Evolutionary conservation across 2,329 filamentous ascomycete genomes (phyloP), one percentile per base, ranked within the genome.

Genomic region (Thermothelomyces thermophilus): DNA sequence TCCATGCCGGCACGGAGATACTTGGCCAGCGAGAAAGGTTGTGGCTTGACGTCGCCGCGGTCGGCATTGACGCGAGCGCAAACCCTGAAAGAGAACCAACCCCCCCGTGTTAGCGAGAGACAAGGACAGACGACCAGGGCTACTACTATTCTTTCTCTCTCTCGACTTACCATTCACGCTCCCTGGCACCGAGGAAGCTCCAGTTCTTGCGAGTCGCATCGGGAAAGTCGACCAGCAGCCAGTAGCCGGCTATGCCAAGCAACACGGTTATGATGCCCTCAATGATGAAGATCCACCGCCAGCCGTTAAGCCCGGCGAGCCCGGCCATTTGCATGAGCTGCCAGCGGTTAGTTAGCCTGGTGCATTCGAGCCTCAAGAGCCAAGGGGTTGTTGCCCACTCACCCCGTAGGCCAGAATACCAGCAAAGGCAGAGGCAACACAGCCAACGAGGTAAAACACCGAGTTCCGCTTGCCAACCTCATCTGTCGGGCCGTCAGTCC

Each of bases 391-490:
- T 10, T 26, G 16, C 6, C 8, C 6, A 49, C 70, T 70, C 58
- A 83, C 70, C 5, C 84, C 85, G 47, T 80, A 88, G 11, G 85
- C 82, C 1, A 89, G 71, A 41, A 89, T 82, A 48, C 84, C 83
- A 0, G 81, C 72, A 57, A 84, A 83, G 1, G 80, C 84, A 0
- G 80, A 76, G 0, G 84, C 81, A 5, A 84, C 71, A 54, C 77
- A 83, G 33, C 84, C 83, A 5, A 87, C 71, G 14, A 87, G 73
- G 62, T 86, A 87, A 60, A 88, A 88, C 20, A 76, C 64, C 0
- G 82, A 80, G 61, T 85, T 86, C 43, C 84, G 73, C 63, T 83
- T 84, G 44, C 84, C 83, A 16, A 87, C 73, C 65, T 88, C 83
- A 58, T 79, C 84, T 73, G 30, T 41, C 19, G 9, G 9, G 0